A percentile compares a stretch with the other conserved stretches of the same genome.
Conservation (phyloP, 228 moss, liverwort and hornwort species). For the Sphagnum fallax region DNA sequence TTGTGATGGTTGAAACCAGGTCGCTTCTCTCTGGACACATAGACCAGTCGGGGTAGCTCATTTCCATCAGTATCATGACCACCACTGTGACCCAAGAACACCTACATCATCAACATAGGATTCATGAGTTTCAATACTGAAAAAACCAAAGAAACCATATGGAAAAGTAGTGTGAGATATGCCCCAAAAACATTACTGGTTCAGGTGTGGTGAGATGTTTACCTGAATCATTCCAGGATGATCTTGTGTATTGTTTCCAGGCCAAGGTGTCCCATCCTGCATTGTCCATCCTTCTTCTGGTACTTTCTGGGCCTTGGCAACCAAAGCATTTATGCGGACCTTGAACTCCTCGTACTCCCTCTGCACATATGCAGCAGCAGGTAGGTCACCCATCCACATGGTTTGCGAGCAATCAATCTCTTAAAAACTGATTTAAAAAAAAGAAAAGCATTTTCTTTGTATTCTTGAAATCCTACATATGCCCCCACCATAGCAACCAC, state of each 20-base stretch:
- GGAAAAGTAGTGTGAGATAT: not conserved
- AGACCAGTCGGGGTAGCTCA: slow-evolving; percentile 49
- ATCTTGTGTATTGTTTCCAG: slow-evolving; percentile 55
- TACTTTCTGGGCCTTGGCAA: slow-evolving; percentile 43
- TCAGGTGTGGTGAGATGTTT: not conserved
- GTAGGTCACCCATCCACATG: not conserved
- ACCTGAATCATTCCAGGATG: slow-evolving; percentile 58
- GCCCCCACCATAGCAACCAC: not conserved
- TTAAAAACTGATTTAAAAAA: not conserved
- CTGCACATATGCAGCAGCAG: slow-evolving; percentile 7
- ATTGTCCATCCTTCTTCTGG: slow-evolving; percentile 61
- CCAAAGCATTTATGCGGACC: slow-evolving; percentile 44
- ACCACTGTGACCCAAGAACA: slow-evolving; percentile 52
- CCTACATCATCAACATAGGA: slow-evolving; percentile 5
- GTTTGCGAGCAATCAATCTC: too few relatives aligned
- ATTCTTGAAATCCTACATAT: not conserved
- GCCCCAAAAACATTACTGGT: not conserved
- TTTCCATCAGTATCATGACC: slow-evolving; percentile 58
- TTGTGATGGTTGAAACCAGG: slow-evolving; percentile 64
- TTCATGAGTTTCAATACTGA: not conserved
- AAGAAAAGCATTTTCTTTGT: not conserved
- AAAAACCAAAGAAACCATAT: not conserved
- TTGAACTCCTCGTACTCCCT: slow-evolving; percentile 59
- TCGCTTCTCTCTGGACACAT: slow-evolving; percentile 54
- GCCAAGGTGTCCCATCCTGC: slow-evolving; percentile 62